Base-by-base conservation (phyloP, 2,329 filamentous ascomycete species). In the Ceratocystis alfenasii region DNA sequence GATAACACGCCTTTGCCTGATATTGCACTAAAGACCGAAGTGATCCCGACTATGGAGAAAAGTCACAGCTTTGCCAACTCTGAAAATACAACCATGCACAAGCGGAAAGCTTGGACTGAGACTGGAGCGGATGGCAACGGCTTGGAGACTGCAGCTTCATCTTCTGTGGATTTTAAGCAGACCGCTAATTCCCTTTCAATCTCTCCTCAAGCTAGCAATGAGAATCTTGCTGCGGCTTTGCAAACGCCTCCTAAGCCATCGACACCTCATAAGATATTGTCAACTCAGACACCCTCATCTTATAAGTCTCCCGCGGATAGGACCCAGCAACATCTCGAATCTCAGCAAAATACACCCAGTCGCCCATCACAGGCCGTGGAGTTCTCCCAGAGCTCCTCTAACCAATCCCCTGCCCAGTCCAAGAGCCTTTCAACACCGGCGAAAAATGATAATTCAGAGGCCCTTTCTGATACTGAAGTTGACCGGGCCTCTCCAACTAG, bases 61-160 rank as follows among this genome's bases (percentile, higher is more conserved):
- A 84, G 79, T 68, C 75, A 81, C 62, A 83, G 76, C 63, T 72
- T 80, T 30, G 79, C 81, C 1, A 67, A 75, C 1, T 68, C 78
- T 17, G 80, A 83, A 30, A 59, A 44, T 20, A 15, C 59, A 5
- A 46, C 22, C n/a, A 45, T 67, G 7, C 63, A 67, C 53, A 64
- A 61, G 36, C 63, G 66, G 15, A 67, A 65, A 36, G 44, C 48
- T 22, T 67, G 62, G 33, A n/a, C 62, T 15, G 30, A 46, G 10
- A 48, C 63, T 4, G 25, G 22, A 20, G 33, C 30, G 1, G 66
- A 28, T 7, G 44, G 50, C 70, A 44, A 71, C 70, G 44, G 68
- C 72, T 28, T 68, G 72, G 61, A 46, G 36, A 25, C 20, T 46
- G 61, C 44, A n/a, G 61, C 60, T 28, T 64, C 66, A 7, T 65